These are phyloP conservation scores for Panaeolus papilionaceus DNA, from an alignment of 768 basidiomycete species.

Conservation along the genomic window DNA sequence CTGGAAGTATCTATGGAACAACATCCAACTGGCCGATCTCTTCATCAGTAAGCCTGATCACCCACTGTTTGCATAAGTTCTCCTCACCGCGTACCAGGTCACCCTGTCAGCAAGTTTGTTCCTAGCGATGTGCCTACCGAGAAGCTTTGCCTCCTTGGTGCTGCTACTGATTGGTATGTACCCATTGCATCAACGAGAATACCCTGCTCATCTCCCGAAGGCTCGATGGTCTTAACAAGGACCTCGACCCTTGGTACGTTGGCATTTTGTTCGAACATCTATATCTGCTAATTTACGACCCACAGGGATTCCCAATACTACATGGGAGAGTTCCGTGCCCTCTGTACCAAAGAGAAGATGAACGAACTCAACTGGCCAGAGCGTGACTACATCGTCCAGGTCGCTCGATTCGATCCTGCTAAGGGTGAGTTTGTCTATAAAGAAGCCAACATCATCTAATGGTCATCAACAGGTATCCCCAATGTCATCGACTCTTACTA, in stretches of 20 bases:
- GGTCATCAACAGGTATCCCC: conserved; percentile 68
- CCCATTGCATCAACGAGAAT: not conserved
- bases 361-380: conserved; percentile 76
- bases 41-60: conserved; percentile 72
- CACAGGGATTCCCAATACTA: conserved; percentile 80
- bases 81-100: conserved; percentile 45
- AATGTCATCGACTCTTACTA: conserved; percentile 88
- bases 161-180: conserved; percentile 84
- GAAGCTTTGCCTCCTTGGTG: conserved; percentile 77
- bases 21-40: conserved; percentile 87
- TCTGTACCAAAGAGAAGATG: conserved; percentile 85
- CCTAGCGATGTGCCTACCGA: conserved; percentile 81
- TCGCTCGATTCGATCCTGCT: conserved; percentile 94
- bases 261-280: not conserved
- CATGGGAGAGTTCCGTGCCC: conserved; percentile 85
- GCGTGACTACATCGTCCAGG: conserved; percentile 87
- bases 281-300: conserved; percentile 7
- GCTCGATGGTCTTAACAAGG: conserved; percentile 96
- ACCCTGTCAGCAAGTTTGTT: conserved; percentile 94
- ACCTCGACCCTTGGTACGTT: conserved; percentile 64
- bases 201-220: conserved; percentile 38
- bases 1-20: conserved; percentile 95
- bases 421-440: conserved; percentile 39
- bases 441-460: not conserved
- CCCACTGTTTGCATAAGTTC: not conserved